Conservation (phyloP, 192 early-diverging fungal genomes). For the Rhizophagus sp. region DNA sequence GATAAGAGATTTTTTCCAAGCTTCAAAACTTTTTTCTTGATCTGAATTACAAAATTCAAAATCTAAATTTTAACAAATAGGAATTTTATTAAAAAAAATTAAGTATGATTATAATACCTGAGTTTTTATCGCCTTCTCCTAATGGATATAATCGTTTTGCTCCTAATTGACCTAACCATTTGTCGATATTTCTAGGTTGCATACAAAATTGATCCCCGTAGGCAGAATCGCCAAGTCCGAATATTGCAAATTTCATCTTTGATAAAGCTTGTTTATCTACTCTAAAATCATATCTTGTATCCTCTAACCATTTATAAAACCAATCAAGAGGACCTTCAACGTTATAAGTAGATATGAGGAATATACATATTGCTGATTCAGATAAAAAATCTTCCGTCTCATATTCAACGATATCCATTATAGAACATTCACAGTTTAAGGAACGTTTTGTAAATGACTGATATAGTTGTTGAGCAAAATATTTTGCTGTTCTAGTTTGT, state of each 20-base stretch:
- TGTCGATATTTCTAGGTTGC: conserved; percentile 57
- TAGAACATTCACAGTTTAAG: conserved; percentile 30
- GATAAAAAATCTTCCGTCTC: conserved; percentile 63
- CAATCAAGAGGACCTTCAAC: conserved; percentile 70
- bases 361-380: conserved; percentile 56
- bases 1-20: conserved; percentile 1
- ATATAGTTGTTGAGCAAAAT: conserved; percentile 48
- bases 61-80: too few relatives aligned
- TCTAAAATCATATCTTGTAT: conserved; percentile 62
- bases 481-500: conserved; percentile 57
- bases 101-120: conserved; percentile 21
- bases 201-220: conserved; percentile 63
- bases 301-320: conserved; percentile 67
- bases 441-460: conserved; percentile 32
- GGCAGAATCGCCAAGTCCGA: conserved; percentile 71
- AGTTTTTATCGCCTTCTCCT: conserved; percentile 64
- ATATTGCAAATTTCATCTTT: conserved; percentile 63
- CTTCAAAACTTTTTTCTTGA: conserved; percentile 32
- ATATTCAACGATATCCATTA: conserved; percentile 63
- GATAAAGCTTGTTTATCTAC: conserved; percentile 53
- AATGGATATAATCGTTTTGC: conserved; percentile 61
- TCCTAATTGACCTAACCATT: conserved; percentile 61
- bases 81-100: too few relatives aligned
- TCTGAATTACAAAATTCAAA: not conserved
- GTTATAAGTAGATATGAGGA: conserved; percentile 66